phyloP scores from a whole-genome alignment of 208 protist species.

The Crithidia sp. region DNA sequence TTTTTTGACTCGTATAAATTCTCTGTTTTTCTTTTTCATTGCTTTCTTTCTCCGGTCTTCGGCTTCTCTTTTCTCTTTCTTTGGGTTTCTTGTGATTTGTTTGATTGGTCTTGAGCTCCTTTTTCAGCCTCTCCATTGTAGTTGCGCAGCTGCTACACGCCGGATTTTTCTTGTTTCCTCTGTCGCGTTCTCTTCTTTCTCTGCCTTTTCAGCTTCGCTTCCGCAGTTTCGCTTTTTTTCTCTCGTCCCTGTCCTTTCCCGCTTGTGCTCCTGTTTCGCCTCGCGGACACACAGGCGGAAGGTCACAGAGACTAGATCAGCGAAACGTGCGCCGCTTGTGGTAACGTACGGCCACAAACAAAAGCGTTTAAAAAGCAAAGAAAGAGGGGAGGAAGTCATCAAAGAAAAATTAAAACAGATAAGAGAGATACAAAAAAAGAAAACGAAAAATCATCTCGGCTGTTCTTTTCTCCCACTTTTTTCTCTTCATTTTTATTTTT shows the following conservation, averaged over 20 bases:
- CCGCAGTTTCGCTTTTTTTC: background rate
- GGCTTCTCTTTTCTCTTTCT: background rate
- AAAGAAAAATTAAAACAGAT: no score
- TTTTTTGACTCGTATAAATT: background rate
- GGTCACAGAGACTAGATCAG: no score
- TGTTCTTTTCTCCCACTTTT: slow-evolving; percentile 4
- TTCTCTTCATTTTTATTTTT: background rate
- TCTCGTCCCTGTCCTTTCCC: no score
- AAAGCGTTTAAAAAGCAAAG: no score
- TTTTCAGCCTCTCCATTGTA: background rate
- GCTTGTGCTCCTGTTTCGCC: no score
- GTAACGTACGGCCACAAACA: no score
- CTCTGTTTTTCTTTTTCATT: background rate
- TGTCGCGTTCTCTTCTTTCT: background rate
- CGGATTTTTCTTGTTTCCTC: background rate
- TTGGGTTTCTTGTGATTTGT: background rate
- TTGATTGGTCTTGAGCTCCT: background rate
- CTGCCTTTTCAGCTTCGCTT: background rate
- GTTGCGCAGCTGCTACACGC: slow-evolving; percentile 2
- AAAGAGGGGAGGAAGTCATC: no score
- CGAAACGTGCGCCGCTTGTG: no score
- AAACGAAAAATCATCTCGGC: no score
- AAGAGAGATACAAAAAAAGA: no score
- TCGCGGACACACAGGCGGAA: no score
- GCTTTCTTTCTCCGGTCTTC: no score